A percentile compares a stretch with the other conserved stretches of the same genome.
phyloP scores from a whole-genome alignment of 2,329 filamentous ascomycete species.

The Fusarium fujikuroi region DNA sequence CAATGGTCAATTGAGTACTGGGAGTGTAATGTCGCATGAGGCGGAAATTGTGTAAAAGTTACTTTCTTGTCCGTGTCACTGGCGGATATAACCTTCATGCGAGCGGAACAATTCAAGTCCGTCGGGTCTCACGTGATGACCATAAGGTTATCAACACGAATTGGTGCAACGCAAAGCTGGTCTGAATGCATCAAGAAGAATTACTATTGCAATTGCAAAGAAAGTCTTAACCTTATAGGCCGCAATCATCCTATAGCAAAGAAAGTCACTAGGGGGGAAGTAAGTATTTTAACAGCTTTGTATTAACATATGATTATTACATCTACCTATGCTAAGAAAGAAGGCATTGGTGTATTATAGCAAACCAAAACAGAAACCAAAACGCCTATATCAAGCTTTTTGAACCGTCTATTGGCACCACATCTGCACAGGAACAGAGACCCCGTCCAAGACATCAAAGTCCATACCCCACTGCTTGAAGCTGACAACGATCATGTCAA shows the following conservation, averaged over 20 bases:
- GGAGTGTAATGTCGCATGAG: background rate
- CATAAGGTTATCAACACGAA: background rate
- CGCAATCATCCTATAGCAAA: too few relatives aligned
- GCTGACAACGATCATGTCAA: constrained; percentile 35
- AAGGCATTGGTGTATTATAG: background rate
- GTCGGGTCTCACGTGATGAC: background rate
- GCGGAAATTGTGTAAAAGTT: background rate
- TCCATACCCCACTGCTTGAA: constrained; percentile 29
- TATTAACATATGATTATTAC: background rate
- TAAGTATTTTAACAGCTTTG: background rate
- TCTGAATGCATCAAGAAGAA: background rate
- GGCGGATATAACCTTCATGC: background rate
- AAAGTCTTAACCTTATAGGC: too few relatives aligned
- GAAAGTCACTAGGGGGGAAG: fast-evolving
- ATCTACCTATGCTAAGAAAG: background rate
- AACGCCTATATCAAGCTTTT: background rate
- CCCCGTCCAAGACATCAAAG: constrained; percentile 17
- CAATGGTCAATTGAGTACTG: background rate
- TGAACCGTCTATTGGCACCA: constrained; percentile 14
- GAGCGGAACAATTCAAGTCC: background rate
- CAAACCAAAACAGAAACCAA: background rate
- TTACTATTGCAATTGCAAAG: fast-evolving
- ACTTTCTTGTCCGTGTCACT: background rate
- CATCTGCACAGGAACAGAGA: constrained; percentile 24
- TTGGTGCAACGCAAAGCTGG: background rate